These are phyloP conservation scores for Ceratocystis huliohia DNA, from an alignment of 2,329 filamentous ascomycete genomes.

Conservation along the genomic window DNA sequence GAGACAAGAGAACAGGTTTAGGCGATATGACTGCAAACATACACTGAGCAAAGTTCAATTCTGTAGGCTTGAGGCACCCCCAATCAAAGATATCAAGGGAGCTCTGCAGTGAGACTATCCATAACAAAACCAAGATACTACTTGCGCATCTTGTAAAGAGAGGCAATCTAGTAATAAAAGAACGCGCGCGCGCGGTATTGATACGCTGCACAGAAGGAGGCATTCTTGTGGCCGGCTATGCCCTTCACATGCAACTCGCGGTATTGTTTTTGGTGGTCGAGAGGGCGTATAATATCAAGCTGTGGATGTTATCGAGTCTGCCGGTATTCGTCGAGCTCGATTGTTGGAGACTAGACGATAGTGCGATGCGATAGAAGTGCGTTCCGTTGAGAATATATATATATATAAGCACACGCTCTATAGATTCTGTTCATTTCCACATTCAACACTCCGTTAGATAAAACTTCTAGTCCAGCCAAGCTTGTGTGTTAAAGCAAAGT, in stretches of 20 bases:
- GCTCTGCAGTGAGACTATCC: slow-evolving; percentile 54
- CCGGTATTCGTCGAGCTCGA: too few relatives aligned
- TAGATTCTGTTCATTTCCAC: too few relatives aligned
- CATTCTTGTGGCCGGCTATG: background rate
- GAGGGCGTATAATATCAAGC: too few relatives aligned
- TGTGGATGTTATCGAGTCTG: too few relatives aligned
- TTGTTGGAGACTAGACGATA: too few relatives aligned
- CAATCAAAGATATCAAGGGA: slow-evolving; percentile 62
- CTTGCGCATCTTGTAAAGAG: slow-evolving; percentile 56
- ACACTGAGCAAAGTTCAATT: slow-evolving; percentile 31
- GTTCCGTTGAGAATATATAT: too few relatives aligned
- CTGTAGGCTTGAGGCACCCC: slow-evolving; percentile 69
- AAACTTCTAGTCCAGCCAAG: too few relatives aligned
- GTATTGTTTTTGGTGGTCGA: too few relatives aligned
- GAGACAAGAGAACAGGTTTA: background rate
- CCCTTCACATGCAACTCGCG: background rate
- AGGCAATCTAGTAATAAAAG: slow-evolving; percentile 74
- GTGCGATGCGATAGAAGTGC: too few relatives aligned
- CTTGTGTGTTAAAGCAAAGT: background rate
- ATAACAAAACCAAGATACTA: slow-evolving; percentile 54
- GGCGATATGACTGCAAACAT: background rate
- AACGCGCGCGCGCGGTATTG: slow-evolving; percentile 54
- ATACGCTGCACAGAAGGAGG: slow-evolving; percentile 28
- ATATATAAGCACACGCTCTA: too few relatives aligned
- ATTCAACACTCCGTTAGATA: too few relatives aligned